Conservation (phyloP, 495 filamentous ascomycete genomes). For the Daldinia vernicosa region DNA sequence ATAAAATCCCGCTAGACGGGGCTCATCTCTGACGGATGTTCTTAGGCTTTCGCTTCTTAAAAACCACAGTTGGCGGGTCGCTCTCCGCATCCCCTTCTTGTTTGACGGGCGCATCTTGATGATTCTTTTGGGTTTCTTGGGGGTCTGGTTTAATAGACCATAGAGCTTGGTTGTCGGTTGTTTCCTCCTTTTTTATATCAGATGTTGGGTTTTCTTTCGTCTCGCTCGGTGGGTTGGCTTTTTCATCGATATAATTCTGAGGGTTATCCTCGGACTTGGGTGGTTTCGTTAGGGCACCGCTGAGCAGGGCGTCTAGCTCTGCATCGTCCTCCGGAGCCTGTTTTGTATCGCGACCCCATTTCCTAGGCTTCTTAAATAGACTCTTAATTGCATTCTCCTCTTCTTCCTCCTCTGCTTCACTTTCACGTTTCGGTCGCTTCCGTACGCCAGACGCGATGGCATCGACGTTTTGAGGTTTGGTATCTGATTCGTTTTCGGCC, state of each 20-base stretch:
- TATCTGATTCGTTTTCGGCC: slow-evolving; percentile 37
- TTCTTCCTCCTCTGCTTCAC: slow-evolving; percentile 66
- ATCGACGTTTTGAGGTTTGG: slow-evolving; percentile 51
- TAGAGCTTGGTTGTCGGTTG: slow-evolving; percentile 19
- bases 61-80: slow-evolving; percentile 62
- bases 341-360: slow-evolving; percentile 78
- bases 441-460: slow-evolving; percentile 64
- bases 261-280: slow-evolving; percentile 44
- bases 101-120: slow-evolving; percentile 43
- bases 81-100: slow-evolving; percentile 50
- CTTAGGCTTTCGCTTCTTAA: slow-evolving; percentile 93
- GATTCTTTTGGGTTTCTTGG: slow-evolving; percentile 4
- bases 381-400: slow-evolving; percentile 64
- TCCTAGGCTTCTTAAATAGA: slow-evolving; percentile 65
- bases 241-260: slow-evolving; percentile 14
- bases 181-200: slow-evolving; percentile 49
- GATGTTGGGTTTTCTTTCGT: slow-evolving; percentile 52
- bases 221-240: slow-evolving; percentile 48
- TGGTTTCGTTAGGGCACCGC: slow-evolving; percentile 48
- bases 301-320: slow-evolving; percentile 78
- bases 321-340: slow-evolving; percentile 70
- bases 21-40: slow-evolving; percentile 65
- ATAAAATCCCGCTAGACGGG: background rate
- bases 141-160: slow-evolving; percentile 13
- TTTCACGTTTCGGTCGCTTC: slow-evolving; percentile 71